Conservation (phyloP, 345 rosid species). For the Salix purpurea region DNA sequence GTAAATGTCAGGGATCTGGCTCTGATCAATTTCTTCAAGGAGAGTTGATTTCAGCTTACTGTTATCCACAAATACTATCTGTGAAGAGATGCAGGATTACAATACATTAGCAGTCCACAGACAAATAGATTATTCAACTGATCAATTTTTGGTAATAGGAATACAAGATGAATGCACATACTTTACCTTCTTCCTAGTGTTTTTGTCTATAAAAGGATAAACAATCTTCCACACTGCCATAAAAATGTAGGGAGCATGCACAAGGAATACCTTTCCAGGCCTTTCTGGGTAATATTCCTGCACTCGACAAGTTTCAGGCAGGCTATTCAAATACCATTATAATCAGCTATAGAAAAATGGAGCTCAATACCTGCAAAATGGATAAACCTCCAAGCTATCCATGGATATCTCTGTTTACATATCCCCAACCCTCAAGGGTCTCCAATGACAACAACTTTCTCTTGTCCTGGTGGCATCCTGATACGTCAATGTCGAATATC, state of each 20-base stretch:
- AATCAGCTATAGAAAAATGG: background rate
- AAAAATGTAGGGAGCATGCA: conserved; percentile 34
- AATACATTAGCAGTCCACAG: no score
- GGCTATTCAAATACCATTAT: background rate
- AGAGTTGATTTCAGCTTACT: no score
- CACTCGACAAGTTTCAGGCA: background rate
- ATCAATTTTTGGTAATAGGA: no score
- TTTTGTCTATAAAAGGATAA: conserved; percentile 39
- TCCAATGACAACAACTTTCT: conserved; percentile 36
- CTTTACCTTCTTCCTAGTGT: conserved; percentile 38
- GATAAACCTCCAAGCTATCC: conserved; percentile 36
- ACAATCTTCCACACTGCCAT: conserved; percentile 36
- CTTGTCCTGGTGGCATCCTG: conserved; percentile 41
- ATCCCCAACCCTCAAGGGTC: conserved; percentile 56
- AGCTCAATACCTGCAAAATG: conserved; percentile 35
- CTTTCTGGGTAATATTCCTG: conserved; percentile 55
- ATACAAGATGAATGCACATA: no score
- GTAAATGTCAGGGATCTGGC: no score
- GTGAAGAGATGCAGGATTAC: no score
- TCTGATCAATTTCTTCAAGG: no score
- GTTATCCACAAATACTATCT: no score
- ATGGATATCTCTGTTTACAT: conserved; percentile 41
- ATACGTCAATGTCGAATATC: background rate
- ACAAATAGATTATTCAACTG: no score
- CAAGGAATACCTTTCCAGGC: conserved; percentile 35